These are phyloP conservation scores for Ceratocystis eucalypticola DNA, from an alignment of 2,329 filamentous ascomycete genomes.

Conservation along the genomic window DNA sequence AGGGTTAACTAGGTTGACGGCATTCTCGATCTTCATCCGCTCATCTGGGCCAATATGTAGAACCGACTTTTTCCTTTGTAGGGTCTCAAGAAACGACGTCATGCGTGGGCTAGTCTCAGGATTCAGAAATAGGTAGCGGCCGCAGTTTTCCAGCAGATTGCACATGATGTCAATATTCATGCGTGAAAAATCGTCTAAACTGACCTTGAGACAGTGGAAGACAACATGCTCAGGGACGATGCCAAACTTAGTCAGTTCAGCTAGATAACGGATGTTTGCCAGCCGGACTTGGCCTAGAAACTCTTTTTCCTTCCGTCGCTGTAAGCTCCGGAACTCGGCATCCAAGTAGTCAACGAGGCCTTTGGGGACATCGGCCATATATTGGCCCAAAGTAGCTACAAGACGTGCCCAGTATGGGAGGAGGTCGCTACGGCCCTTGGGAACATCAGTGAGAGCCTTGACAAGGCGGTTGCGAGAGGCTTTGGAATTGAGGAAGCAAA, in stretches of 20 bases:
- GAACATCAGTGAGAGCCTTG: constrained; percentile 86
- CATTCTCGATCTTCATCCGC: constrained; percentile 96
- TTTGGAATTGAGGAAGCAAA: constrained; percentile 97
- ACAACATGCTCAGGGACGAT: constrained; percentile 97
- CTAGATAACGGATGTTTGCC: constrained; percentile 92
- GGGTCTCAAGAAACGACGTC: constrained; percentile 82
- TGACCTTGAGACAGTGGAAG: constrained; percentile 96
- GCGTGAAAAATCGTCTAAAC: constrained; percentile 89
- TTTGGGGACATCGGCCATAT: constrained; percentile 89
- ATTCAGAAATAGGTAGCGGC: constrained; percentile 82
- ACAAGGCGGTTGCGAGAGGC: constrained; percentile 88
- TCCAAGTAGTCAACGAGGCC: constrained; percentile 85
- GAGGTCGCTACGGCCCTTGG: constrained; percentile 83
- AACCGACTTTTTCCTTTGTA: constrained; percentile 89
- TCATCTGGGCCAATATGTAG: constrained; percentile 93
- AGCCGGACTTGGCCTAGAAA: constrained; percentile 88
- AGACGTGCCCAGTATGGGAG: constrained; percentile 85
- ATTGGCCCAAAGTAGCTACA: constrained; percentile 81
- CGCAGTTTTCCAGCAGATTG: constrained; percentile 90
- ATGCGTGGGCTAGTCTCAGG: constrained; percentile 87
- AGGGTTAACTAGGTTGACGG: constrained; percentile 93
- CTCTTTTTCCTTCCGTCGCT: constrained; percentile 94
- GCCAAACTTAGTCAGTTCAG: constrained; percentile 94
- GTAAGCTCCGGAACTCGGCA: constrained; percentile 89
- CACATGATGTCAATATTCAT: constrained; percentile 99